Evolutionary conservation across 495 filamentous ascomycete species (phyloP).

Genomic region (Aspergillus wentii): DNA sequence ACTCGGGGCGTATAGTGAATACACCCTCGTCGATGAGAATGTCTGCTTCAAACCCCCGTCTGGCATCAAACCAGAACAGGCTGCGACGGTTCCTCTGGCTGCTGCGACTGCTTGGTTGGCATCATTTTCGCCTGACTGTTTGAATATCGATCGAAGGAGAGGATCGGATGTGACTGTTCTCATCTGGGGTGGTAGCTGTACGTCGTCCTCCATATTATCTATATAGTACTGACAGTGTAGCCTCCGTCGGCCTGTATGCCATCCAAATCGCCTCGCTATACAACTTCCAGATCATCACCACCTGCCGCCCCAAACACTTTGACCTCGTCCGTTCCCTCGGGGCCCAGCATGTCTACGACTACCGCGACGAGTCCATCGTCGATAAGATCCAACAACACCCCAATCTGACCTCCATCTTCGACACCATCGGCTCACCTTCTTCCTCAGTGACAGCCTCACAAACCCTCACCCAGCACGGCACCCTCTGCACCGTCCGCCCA

Average conservation of each 20-base stretch:
- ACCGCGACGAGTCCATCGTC: constrained; percentile 23
- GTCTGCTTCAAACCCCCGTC: constrained; percentile 20
- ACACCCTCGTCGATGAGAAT: constrained; percentile 19
- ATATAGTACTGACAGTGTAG: no score
- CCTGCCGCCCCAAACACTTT: constrained; percentile 47
- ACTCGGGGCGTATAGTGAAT: constrained; percentile 17
- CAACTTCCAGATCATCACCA: constrained; percentile 34
- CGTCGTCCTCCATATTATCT: no score
- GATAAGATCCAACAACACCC: constrained; percentile 16
- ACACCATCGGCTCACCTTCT: constrained; percentile 20
- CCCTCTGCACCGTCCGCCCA: constrained; percentile 28
- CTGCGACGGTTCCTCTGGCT: constrained; percentile 24
- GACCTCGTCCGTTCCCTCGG: constrained; percentile 42
- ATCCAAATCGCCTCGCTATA: constrained; percentile 23
- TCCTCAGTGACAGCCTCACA: constrained; percentile 16
- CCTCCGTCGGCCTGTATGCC: constrained; percentile 26
- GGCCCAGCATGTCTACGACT: constrained; percentile 49
- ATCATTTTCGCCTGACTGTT: constrained; percentile 18
- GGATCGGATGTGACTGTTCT: constrained; percentile 11
- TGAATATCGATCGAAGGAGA: constrained; percentile 13
- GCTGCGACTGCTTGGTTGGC: constrained; percentile 24
- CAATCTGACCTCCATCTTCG: constrained; percentile 16
- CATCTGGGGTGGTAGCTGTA: constrained; percentile 30
- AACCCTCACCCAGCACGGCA: constrained; percentile 4
- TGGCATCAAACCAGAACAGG: constrained; percentile 12